Base-by-base conservation (phyloP, 1,284 basidiomycete genomes). In the Amylostereum chailletii region DNA sequence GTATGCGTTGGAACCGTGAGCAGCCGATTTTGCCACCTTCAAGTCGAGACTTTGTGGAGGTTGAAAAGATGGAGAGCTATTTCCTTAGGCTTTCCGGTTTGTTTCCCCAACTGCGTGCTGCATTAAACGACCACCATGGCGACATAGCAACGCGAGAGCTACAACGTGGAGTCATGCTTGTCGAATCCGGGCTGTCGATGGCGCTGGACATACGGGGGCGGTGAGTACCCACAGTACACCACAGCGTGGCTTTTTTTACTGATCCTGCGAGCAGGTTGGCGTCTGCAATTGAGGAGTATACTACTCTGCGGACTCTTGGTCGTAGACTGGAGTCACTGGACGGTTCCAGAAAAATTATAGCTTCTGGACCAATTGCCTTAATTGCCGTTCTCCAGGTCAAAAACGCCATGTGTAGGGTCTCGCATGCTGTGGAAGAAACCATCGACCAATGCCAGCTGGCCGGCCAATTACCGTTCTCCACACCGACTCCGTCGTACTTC, bases 61-160 rank as follows among this genome's bases (percentile, higher is more conserved):
- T 65, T 40, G 53, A 69, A 53, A 76, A 72, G 60, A 64, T 67
- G 58, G 86, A 94, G 51, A 57, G 63, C 6, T 95, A 95, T 65
- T 85, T 91, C 59, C 71, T 81, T 57, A 81, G 84, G 29, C 68
- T 95, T 33, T 74, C 79, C 19, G 77, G 80, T 5, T 66, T 79
- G 34, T 73, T 99, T 49, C 85, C 88, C 3, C 72, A 73, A 8
- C 70, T 98, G 40, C 76, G 91, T 40, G 68, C 71, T 5, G 74
- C 80, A 0, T 69, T 93, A 47, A 72, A 78, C 6, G 66, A 74
- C 33, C 94, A 97, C 65, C 86, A 90, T 60, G 65, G 76, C 0
- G 95, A 99, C 62, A 63, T 99, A 40, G 76, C 80, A 5, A 91
- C 90, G 8, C 81, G 87, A 5, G 94, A 99, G 54, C 71, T 98